Evolutionary conservation across 108 stramenopile species (phyloP).

Genomic region (Stephanodiscus minutulus): DNA sequence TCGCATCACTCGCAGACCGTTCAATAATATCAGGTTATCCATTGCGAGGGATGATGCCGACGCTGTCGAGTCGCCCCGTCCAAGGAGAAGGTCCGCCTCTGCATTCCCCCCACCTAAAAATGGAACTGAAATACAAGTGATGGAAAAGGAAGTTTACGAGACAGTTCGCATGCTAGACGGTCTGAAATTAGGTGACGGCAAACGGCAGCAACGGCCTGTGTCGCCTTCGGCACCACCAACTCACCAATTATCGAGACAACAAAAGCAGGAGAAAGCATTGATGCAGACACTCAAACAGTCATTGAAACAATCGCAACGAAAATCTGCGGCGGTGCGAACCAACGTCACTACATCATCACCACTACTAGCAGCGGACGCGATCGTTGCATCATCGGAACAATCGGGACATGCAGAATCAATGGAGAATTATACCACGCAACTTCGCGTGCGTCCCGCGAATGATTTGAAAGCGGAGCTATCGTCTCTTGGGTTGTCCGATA

Average conservation of each 20-base stretch:
- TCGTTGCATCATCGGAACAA: constrained; percentile 2
- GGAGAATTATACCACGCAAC: constrained; percentile 35
- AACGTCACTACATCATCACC: neutral
- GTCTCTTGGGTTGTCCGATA: constrained; percentile 46
- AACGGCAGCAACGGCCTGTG: no score
- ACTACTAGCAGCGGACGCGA: neutral
- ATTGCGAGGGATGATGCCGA: no score
- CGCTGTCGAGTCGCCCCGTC: no score
- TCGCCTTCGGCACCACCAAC: constrained; percentile 5
- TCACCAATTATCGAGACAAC: constrained; percentile 25
- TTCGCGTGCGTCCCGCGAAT: constrained; percentile 67
- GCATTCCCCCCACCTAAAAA: constrained; percentile 41
- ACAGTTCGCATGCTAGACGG: constrained; percentile 49
- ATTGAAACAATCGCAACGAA: constrained; percentile 16
- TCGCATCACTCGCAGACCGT: no score
- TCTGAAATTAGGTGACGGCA: constrained; percentile 24
- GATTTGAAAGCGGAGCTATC: constrained; percentile 71
- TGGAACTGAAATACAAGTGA: constrained; percentile 32
- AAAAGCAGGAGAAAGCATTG: constrained; percentile 26
- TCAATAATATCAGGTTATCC: no score
- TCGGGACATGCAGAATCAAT: constrained; percentile 14
- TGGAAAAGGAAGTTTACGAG: constrained; percentile 44
- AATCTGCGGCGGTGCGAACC: neutral
- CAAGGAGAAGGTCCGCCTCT: neutral
- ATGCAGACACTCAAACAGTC: constrained; percentile 40